Base-by-base conservation (phyloP, 2,329 filamentous ascomycete genomes). In the Fusarium sp. region DNA sequence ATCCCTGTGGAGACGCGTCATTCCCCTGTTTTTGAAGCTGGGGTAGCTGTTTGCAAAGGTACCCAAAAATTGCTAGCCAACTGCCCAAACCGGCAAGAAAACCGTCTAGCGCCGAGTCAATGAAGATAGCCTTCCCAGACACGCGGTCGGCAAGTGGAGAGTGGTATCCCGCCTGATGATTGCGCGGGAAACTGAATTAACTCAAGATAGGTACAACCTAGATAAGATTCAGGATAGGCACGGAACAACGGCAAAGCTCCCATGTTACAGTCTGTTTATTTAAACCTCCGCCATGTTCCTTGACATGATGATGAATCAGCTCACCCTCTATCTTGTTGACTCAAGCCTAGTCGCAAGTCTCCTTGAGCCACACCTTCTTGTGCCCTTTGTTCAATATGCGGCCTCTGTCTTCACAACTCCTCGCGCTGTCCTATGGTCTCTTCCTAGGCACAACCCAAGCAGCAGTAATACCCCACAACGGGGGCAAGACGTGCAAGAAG, bases 401-500 rank as follows among this genome's bases (percentile, higher is more conserved):
- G 23, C 34, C 52, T 36, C 30, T 36, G 23, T 15, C 30, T 40
- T 56, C 64, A 30, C 40, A 56, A 11, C 16, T 71, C 6, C 36
- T 71, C 2, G 60, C 47, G 6, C 7, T 66, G 18, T 71, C 43
- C 9, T 37, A 27, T 15, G 59, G 64, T 13, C 23, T 71, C 10
- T 10, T 72, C 1, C 6, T 66, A 7, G 30, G 46, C 15, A 48
- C 44, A n/a, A 13, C 60, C 6, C 39, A 72, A 43, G 68, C 66
- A 10, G 57, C 60, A 9, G 64, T 60, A 7, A 59, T 71, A 31
- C 52, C 66, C 15, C 67, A 51, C 13, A 37, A 65, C 15, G 55
- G 48, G 1, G 30, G 16, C 16, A 36, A 36, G 31, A 66, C 66
- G 0, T 80, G 78, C 39, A 72, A 53, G 4, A 80, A 75, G 44